Evolutionary conservation across 2,329 filamentous ascomycete species (phyloP).

Genomic region (Sarocladium brachiariae): DNA sequence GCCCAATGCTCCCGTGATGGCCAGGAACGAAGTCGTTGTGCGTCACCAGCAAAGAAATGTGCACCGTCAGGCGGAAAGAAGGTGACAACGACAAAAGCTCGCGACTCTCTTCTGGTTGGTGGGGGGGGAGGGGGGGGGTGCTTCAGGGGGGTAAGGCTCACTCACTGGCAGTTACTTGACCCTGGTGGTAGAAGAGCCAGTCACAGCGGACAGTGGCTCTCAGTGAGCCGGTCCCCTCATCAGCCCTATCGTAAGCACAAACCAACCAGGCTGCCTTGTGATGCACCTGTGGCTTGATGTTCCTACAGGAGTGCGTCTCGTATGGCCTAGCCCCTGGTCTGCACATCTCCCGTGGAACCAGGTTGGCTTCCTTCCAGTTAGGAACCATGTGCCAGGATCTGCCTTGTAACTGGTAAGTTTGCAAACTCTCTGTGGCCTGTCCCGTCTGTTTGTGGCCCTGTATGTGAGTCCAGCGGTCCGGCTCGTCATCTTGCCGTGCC

Average conservation of each 20-base stretch:
- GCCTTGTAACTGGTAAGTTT: not conserved
- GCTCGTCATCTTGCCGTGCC: constrained; percentile 4
- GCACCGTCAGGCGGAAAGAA: no score
- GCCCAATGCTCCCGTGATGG: no score
- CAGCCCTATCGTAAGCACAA: not conserved
- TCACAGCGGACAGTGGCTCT: not conserved
- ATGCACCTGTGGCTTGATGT: not conserved
- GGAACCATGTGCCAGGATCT: not conserved
- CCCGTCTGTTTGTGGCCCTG: not conserved
- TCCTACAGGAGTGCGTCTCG: constrained; percentile 5
- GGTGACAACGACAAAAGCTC: no score
- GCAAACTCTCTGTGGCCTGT: not conserved
- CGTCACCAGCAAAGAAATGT: no score
- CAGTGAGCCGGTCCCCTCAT: not conserved
- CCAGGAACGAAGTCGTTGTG: no score
- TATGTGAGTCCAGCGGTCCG: not conserved
- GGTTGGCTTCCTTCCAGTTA: not conserved
- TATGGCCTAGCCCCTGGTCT: not conserved
- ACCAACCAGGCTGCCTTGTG: not conserved
- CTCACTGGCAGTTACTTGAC: no score
- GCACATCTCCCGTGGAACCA: not conserved
- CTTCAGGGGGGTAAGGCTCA: no score
- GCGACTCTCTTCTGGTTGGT: no score
- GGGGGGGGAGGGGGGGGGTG: no score
- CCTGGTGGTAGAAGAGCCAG: no score